Conservation (phyloP, 495 filamentous ascomycete species). For the Penicillium tannophilum region DNA sequence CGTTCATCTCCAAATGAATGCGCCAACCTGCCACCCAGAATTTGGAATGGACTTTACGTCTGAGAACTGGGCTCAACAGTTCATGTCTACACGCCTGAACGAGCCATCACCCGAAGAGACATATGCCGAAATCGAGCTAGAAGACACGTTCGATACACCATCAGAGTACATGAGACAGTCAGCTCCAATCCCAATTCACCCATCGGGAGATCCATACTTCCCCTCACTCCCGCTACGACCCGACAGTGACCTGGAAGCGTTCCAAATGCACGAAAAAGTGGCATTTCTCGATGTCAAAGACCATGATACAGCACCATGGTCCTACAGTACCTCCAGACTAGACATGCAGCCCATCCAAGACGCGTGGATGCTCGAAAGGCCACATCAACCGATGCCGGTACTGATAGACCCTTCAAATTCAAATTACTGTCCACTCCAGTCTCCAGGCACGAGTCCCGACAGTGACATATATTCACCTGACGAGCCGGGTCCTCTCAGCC, state of each 20-base stretch:
- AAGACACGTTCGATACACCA: slow-evolving; percentile 16
- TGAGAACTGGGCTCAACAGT: slow-evolving; percentile 37
- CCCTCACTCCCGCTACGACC: not conserved
- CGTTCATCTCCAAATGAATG: not conserved
- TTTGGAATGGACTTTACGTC: slow-evolving; percentile 30
- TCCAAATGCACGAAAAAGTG: not conserved
- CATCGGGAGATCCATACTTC: not conserved
- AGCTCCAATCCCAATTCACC: not conserved
- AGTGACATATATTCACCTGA: slow-evolving; percentile 12
- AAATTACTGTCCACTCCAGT: slow-evolving; percentile 10
- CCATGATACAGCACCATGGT: not conserved
- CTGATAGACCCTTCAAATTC: not conserved
- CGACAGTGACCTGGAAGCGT: not conserved
- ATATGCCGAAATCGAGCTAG: slow-evolving; percentile 15
- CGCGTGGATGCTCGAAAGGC: slow-evolving; percentile 6
- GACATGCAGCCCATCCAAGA: slow-evolving; percentile 2
- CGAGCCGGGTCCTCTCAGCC: not conserved
- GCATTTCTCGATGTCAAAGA: not conserved
- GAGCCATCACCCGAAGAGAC: slow-evolving; percentile 7
- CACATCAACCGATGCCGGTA: not conserved
- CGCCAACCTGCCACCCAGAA: slow-evolving; percentile 3
- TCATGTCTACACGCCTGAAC: slow-evolving; percentile 25
- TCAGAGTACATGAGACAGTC: slow-evolving; percentile 10
- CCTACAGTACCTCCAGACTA: not conserved
- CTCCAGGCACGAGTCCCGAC: slow-evolving; percentile 7